These are phyloP conservation scores for Alternaria sp. DNA, from an alignment of 2,329 filamentous ascomycete genomes.

Conservation along the genomic window DNA sequence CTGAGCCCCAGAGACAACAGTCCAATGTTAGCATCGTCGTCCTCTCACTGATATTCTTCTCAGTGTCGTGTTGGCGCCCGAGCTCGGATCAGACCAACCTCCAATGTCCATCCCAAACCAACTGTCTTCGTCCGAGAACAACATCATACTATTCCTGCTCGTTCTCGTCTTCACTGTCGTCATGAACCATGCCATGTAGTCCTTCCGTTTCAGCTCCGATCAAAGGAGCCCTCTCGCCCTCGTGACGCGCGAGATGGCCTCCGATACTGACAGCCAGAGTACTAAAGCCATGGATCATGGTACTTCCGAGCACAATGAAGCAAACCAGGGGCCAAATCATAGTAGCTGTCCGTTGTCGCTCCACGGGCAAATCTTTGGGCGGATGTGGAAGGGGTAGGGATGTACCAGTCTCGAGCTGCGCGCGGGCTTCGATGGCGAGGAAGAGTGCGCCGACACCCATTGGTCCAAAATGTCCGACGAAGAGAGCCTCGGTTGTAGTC, in stretches of 20 bases:
- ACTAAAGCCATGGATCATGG: constrained; percentile 61
- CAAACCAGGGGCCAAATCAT: constrained; percentile 62
- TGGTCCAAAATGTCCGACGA: constrained; percentile 63
- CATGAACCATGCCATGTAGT: constrained; percentile 58
- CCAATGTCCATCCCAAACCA: neutral
- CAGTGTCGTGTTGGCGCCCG: neutral
- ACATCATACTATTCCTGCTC: neutral
- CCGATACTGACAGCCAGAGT: constrained; percentile 58
- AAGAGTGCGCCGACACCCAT: constrained; percentile 65
- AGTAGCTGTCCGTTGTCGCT: constrained; percentile 50
- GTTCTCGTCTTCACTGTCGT: constrained; percentile 32
- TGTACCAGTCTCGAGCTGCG: constrained; percentile 58
- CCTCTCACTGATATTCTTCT: neutral
- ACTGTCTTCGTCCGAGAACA: neutral
- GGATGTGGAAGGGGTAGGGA: constrained; percentile 55
- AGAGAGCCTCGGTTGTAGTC: constrained; percentile 60
- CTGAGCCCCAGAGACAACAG: neutral
- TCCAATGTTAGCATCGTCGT: neutral
- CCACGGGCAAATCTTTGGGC: constrained; percentile 42
- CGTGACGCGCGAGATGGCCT: constrained; percentile 55
- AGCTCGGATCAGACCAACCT: neutral
- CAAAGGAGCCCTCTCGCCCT: constrained; percentile 58
- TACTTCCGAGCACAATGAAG: constrained; percentile 61
- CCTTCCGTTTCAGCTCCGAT: constrained; percentile 59
- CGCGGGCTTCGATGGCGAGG: constrained; percentile 62